Base-by-base conservation (phyloP, 176 grass and related monocot genomes). In the Dactylis glomerata region DNA sequence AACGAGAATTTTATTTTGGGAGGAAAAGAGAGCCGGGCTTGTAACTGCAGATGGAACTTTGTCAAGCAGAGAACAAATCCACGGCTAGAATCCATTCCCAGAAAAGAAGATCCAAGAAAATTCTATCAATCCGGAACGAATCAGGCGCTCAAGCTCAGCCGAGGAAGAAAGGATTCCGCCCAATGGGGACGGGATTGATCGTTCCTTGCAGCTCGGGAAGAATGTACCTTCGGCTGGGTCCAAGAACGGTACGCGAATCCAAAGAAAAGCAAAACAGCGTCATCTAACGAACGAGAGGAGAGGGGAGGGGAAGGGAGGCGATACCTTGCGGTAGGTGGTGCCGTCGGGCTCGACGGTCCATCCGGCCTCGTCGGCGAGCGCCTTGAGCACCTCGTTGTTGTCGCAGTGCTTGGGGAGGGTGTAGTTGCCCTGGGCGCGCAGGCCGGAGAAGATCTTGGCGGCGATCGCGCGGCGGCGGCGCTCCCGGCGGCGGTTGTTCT, bases 401-500 rank as follows among this genome's bases (percentile, higher is more conserved):
- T 95, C 96, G 84, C 91, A 92, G 85, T 95, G 85, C 89, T 85
- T 90, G 12, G 91, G 96, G 15, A 98, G 92, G 47, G 12, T 73
- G 85, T 93, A 98, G 85, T 90, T 92, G 47, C 97, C 97, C 44
- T 96, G 86, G 84, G 89, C 75, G 46, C 97, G 88, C 7, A 99
- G 93, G 62, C 97, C 97, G 3, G 92, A 1, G 88, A 94, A 99
- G 82, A 99, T 94, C 91, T 99, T 99, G 20, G 93, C 93, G 1
- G 97, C 90, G 79, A 96, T 96, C 75, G 97, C 93, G 14, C 97
- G 88, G 45, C 97, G 86, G 24, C 97, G 87, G 1, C 97, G 88
- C 88, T 99, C 97, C 30, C 97, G 16, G 91, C 96, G 38, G 85
- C 89, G 75, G 81, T 95, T 95, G 85, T 98, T 98, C 89, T 98